phyloP scores from a whole-genome alignment of 768 basidiomycete species.

The Dendrothele bispora region DNA sequence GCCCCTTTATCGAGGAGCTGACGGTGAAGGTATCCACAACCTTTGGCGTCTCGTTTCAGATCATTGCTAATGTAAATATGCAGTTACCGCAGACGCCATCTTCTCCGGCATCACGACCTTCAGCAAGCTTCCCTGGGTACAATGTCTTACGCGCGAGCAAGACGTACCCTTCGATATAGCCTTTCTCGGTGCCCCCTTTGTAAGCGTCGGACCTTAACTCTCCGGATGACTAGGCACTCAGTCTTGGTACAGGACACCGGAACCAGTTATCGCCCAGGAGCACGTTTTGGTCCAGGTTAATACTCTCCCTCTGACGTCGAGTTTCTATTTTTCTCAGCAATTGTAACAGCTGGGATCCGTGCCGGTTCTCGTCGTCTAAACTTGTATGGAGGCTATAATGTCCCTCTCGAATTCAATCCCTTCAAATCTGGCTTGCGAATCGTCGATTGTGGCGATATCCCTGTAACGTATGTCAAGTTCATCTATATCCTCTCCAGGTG shows the following conservation, averaged over 20 bases:
- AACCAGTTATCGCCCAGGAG: constrained; percentile 79
- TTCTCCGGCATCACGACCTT: constrained; percentile 87
- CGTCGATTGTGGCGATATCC: constrained; percentile 80
- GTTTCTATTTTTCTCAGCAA: too few species aligned
- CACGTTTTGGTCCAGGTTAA: constrained; percentile 73
- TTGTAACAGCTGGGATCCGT: constrained; percentile 72
- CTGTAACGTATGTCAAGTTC: constrained; percentile 49
- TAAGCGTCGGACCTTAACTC: constrained; percentile 28
- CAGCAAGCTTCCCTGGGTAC: constrained; percentile 82
- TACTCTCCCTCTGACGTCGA: background rate
- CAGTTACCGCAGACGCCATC: constrained; percentile 74
- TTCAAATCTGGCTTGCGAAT: constrained; percentile 66
- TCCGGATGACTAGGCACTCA: background rate
- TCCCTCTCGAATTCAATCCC: constrained; percentile 71
- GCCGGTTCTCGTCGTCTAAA: constrained; percentile 76
- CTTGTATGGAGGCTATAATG: constrained; percentile 77
- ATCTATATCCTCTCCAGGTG: constrained; percentile 1
- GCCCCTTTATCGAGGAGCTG: constrained; percentile 50
- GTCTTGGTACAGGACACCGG: constrained; percentile 55
- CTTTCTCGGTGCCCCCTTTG: constrained; percentile 78
- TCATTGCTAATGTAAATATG: background rate
- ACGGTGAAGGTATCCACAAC: constrained; percentile 50
- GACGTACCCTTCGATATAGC: constrained; percentile 73
- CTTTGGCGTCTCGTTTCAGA: background rate
- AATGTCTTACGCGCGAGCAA: constrained; percentile 68